Evolutionary conservation across 1,139 yeast species (phyloP).

Genomic region (Protomyces pachydermus): DNA sequence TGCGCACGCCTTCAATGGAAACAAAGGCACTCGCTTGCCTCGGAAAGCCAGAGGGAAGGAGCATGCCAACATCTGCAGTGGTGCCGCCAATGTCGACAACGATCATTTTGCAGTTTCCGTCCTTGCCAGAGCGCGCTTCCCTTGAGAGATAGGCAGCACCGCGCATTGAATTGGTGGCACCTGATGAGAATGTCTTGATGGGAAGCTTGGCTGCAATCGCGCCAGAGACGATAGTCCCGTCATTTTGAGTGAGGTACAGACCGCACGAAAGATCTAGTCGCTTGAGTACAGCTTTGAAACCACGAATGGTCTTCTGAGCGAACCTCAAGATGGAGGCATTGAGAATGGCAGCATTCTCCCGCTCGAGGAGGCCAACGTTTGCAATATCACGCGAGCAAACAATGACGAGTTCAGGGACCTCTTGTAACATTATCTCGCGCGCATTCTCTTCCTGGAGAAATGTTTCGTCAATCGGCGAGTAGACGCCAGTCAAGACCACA

Average conservation of each 20-base stretch:
- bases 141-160: constrained; percentile 46
- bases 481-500: constrained; percentile 44
- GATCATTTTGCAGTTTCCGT: constrained; percentile 37
- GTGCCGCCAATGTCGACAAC: constrained; percentile 48
- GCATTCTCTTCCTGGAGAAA: constrained; percentile 41
- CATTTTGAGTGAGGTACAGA: constrained; percentile 44
- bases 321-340: constrained; percentile 45
- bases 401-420: constrained; percentile 40
- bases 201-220: constrained; percentile 42
- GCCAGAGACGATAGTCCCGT: constrained; percentile 44
- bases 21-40: constrained; percentile 43
- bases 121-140: constrained; percentile 33
- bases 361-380: constrained; percentile 44
- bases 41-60: constrained; percentile 44
- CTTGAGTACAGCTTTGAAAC: constrained; percentile 41
- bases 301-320: constrained; percentile 41
- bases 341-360: constrained; percentile 46
- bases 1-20: constrained; percentile 44
- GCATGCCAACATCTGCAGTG: constrained; percentile 46
- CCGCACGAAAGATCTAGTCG: constrained; percentile 42
- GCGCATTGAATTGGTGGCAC: constrained; percentile 48
- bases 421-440: constrained; percentile 37
- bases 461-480: constrained; percentile 39
- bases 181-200: constrained; percentile 46
- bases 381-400: constrained; percentile 43